Evolutionary conservation across 75 land plant species (phyloP).

Genomic region (Selaginella tamariscina): DNA sequence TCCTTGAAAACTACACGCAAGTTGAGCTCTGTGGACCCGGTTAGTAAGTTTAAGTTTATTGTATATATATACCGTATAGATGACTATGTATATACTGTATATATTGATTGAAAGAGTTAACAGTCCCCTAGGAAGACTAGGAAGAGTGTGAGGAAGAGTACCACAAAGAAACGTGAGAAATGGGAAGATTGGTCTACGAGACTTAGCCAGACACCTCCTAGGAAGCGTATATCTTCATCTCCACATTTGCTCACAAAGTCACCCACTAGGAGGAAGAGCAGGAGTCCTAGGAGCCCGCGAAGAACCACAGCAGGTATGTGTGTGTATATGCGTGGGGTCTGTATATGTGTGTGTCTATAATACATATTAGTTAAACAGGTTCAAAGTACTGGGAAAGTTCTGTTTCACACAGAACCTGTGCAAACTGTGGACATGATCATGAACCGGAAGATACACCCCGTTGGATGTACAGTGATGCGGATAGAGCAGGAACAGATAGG

Average conservation of each 20-base stretch:
- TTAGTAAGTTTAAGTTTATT: too few relatives aligned
- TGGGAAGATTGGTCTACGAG: constrained; percentile 1
- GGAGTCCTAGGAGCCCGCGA: neutral
- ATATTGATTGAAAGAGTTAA: too few relatives aligned
- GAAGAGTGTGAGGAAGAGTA: neutral
- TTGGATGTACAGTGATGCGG: neutral
- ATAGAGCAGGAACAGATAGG: neutral
- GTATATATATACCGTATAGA: too few relatives aligned
- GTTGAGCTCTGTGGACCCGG: too few relatives aligned
- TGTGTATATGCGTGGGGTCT: too few relatives aligned
- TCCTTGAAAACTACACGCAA: neutral
- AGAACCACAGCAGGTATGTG: neutral
- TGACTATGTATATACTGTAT: too few relatives aligned
- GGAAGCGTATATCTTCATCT: neutral
- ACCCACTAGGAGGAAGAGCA: neutral
- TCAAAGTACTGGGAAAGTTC: neutral
- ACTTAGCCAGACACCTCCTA: neutral
- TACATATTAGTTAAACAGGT: neutral
- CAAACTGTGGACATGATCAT: neutral
- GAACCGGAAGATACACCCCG: neutral
- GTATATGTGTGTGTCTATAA: too few relatives aligned
- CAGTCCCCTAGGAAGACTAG: neutral
- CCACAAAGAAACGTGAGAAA: neutral
- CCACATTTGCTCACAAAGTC: neutral
- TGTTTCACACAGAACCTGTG: neutral